These are phyloP conservation scores for Backusella luteola DNA, from an alignment of 192 early-diverging fungal species.

Conservation along the genomic window DNA sequence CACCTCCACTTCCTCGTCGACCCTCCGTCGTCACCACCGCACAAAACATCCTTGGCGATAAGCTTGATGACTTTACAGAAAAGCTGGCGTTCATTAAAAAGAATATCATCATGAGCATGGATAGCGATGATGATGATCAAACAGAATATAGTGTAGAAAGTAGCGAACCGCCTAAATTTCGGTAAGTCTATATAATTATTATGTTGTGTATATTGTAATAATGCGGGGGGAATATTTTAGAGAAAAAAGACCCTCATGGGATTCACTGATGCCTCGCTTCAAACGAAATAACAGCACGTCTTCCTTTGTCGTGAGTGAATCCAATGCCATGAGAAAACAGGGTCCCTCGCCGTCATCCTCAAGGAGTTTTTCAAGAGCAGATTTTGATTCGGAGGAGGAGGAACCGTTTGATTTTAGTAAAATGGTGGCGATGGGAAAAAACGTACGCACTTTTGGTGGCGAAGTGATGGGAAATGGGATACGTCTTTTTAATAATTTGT, in stretches of 20 bases:
- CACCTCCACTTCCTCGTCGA: background rate
- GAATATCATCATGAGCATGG: slow-evolving; percentile 39
- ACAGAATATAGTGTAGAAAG: background rate
- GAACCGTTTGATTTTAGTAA: slow-evolving; percentile 34
- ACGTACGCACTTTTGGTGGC: slow-evolving; percentile 25
- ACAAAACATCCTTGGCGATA: slow-evolving; percentile 32
- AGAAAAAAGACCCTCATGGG: background rate
- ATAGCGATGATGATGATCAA: slow-evolving; percentile 27
- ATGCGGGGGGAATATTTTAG: background rate
- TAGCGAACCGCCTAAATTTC: background rate
- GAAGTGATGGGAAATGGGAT: slow-evolving; percentile 31
- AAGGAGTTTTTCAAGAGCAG: background rate
- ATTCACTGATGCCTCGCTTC: background rate
- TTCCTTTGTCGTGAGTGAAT: background rate
- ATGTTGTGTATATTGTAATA: background rate
- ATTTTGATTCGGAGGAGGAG: slow-evolving; percentile 8
- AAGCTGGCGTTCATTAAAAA: slow-evolving; percentile 38
- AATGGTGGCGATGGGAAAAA: slow-evolving; percentile 32
- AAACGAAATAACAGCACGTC: background rate
- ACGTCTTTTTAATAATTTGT: slow-evolving; percentile 27
- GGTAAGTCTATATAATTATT: background rate
- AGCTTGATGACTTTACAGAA: slow-evolving; percentile 38
- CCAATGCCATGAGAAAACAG: background rate
- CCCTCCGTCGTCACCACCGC: slow-evolving; percentile 30
- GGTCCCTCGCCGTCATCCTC: background rate